Evolutionary conservation across 2,329 filamentous ascomycete genomes (phyloP).

Genomic region (Penicillium sp.): DNA sequence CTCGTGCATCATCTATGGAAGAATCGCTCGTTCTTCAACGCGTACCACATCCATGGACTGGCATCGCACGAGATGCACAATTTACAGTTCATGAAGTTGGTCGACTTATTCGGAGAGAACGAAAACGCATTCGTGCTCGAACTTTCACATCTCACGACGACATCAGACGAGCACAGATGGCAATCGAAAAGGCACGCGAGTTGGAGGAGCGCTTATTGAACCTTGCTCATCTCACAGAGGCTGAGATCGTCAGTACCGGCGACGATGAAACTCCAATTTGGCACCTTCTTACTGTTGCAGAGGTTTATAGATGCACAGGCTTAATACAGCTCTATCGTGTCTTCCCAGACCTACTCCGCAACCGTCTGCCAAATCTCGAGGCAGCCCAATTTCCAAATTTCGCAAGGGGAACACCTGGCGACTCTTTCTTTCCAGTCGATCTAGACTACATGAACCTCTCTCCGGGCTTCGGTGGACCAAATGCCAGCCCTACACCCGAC

Average conservation of each 20-base stretch:
- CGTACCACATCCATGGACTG: slow-evolving; percentile 42
- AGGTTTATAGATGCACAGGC: slow-evolving; percentile 54
- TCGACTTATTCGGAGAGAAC: slow-evolving; percentile 40
- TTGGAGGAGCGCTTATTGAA: slow-evolving; percentile 52
- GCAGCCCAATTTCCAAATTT: background rate
- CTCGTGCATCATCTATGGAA: slow-evolving; percentile 14
- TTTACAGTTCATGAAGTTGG: slow-evolving; percentile 47
- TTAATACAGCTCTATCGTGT: slow-evolving; percentile 57
- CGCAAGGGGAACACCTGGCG: slow-evolving; percentile 4
- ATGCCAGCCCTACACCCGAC: background rate
- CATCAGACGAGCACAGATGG: slow-evolving; percentile 32
- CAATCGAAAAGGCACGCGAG: slow-evolving; percentile 37
- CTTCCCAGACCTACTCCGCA: slow-evolving; percentile 53
- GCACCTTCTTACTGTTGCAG: slow-evolving; percentile 55
- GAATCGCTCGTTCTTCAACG: slow-evolving; percentile 35
- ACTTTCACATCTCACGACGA: slow-evolving; percentile 40
- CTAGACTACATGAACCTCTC: slow-evolving; percentile 24
- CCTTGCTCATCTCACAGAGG: slow-evolving; percentile 48
- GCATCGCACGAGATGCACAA: slow-evolving; percentile 39
- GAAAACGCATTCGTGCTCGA: slow-evolving; percentile 35
- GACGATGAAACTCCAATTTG: slow-evolving; percentile 55
- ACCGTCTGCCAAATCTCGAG: slow-evolving; percentile 36
- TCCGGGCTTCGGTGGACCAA: slow-evolving; percentile 16
- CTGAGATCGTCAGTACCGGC: slow-evolving; percentile 52
- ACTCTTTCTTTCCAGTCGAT: slow-evolving; percentile 26